These are phyloP conservation scores for Hyaloscypha bicolor DNA, from an alignment of 495 filamentous ascomycete genomes.

Conservation along the genomic window DNA sequence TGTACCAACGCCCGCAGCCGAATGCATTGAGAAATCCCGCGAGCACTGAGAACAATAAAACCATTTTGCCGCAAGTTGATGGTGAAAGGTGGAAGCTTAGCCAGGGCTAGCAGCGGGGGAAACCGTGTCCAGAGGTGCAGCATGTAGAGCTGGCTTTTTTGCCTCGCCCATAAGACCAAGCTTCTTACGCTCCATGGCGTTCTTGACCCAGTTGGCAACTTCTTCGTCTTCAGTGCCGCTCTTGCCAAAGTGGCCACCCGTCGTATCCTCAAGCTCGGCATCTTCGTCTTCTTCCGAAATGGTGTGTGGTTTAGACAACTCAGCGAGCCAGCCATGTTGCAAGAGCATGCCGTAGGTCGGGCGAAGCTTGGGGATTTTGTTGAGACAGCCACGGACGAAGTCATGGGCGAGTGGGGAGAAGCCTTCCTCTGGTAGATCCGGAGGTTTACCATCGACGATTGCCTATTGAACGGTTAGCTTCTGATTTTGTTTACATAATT, in stretches of 20 bases:
- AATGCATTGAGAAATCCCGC: not conserved
- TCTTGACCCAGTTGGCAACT: slow-evolving; percentile 83
- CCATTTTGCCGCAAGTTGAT: not conserved
- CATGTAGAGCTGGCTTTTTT: slow-evolving; percentile 74
- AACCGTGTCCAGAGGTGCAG: slow-evolving; percentile 67
- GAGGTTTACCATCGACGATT: slow-evolving; percentile 94
- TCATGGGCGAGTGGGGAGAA: slow-evolving; percentile 81
- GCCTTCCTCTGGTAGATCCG: slow-evolving; percentile 73
- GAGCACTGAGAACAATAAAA: not conserved
- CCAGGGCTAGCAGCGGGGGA: slow-evolving; percentile 39
- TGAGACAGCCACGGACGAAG: slow-evolving; percentile 87
- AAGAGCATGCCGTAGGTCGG: slow-evolving; percentile 90
- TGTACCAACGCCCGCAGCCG: not conserved
- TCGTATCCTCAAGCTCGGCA: slow-evolving; percentile 45
- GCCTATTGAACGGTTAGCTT: slow-evolving; percentile 59
- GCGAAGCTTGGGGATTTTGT: slow-evolving; percentile 88
- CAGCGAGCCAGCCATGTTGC: slow-evolving; percentile 83
- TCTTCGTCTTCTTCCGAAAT: slow-evolving; percentile 75
- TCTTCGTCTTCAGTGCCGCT: slow-evolving; percentile 58
- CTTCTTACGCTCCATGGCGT: slow-evolving; percentile 63
- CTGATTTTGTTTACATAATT: not conserved
- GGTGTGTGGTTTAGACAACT: slow-evolving; percentile 78
- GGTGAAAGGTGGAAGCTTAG: not conserved
- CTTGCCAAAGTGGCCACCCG: slow-evolving; percentile 48
- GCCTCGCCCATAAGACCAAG: slow-evolving; percentile 49